Percentiles rank a stretch among this genome's conserved stretches.
Conservation (phyloP, 305 asterid species). For the Solanum hybrid region DNA sequence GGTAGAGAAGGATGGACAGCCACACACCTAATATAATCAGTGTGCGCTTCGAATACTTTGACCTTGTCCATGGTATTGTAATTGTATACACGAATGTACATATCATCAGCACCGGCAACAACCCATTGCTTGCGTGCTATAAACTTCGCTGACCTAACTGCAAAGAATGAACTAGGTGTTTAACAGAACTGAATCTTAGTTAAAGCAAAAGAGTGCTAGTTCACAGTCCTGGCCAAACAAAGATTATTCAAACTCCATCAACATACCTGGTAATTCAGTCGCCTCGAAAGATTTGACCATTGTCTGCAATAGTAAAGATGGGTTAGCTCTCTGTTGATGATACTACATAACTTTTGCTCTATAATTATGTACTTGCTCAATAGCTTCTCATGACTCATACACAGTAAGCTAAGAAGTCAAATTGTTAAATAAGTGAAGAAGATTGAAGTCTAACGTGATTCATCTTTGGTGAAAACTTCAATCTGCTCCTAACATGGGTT, state of each 20-base stretch:
- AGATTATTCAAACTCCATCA: constrained; percentile 9
- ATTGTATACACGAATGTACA: constrained; percentile 89
- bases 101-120: constrained; percentile 98
- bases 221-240: not conserved
- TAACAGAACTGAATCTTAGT: constrained; percentile 10
- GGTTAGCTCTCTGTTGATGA: not conserved
- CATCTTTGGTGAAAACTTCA: not conserved
- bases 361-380: not conserved
- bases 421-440: not conserved
- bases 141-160: constrained; percentile 97
- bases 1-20: constrained; percentile 96
- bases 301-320: constrained; percentile 48
- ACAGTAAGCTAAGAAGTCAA: not conserved
- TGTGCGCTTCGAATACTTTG: constrained; percentile 92
- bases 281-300: constrained; percentile 92
- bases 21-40: constrained; percentile 95
- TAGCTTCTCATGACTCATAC: not conserved
- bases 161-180: constrained; percentile 19
- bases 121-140: constrained; percentile 96
- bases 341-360: not conserved
- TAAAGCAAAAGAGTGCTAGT: constrained; percentile 5
- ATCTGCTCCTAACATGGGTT: not conserved
- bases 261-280: constrained; percentile 87
- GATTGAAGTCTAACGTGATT: not conserved
- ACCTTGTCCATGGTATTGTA: constrained; percentile 98